Evolutionary conservation across 208 protist species (phyloP).

Genomic region (Trypanosoma platydactyli): DNA sequence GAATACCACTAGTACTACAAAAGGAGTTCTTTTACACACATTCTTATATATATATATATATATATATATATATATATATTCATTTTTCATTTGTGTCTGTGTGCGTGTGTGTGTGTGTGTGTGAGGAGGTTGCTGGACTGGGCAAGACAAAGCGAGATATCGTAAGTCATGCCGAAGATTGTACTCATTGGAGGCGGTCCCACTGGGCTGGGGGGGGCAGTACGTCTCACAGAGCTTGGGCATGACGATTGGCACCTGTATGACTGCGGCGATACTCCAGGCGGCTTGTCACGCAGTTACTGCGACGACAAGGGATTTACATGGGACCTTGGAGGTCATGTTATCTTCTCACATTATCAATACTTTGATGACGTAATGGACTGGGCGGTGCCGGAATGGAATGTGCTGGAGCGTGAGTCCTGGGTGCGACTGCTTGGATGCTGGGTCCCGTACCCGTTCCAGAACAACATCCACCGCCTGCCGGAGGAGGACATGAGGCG

Average conservation of each 20-base stretch:
- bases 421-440: conserved; percentile 45
- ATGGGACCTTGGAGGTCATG: conserved; percentile 81
- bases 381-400: conserved; percentile 45
- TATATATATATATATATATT: too few relatives aligned
- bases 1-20: too few relatives aligned
- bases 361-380: conserved; percentile 85
- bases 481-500: conserved; percentile 39
- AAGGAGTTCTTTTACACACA: too few relatives aligned
- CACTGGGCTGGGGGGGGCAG: conserved; percentile 64
- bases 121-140: neutral
- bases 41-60: too few relatives aligned
- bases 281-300: conserved; percentile 62
- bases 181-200: conserved; percentile 69
- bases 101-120: too few relatives aligned
- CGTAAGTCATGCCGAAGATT: conserved; percentile 27
- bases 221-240: conserved; percentile 54
- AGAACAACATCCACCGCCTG: conserved; percentile 80
- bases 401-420: conserved; percentile 58
- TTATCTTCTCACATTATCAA: conserved; percentile 84
- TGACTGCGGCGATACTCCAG: conserved; percentile 38
- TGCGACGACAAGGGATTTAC: conserved; percentile 58
- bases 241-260: conserved; percentile 56
- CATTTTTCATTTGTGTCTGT: too few relatives aligned
- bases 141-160: neutral
- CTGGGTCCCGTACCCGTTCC: conserved; percentile 79